A percentile compares a stretch with the other conserved stretches of the same genome.
Evolutionary conservation across 306 rosid species (phyloP).

Genomic region (Senna siamea): DNA sequence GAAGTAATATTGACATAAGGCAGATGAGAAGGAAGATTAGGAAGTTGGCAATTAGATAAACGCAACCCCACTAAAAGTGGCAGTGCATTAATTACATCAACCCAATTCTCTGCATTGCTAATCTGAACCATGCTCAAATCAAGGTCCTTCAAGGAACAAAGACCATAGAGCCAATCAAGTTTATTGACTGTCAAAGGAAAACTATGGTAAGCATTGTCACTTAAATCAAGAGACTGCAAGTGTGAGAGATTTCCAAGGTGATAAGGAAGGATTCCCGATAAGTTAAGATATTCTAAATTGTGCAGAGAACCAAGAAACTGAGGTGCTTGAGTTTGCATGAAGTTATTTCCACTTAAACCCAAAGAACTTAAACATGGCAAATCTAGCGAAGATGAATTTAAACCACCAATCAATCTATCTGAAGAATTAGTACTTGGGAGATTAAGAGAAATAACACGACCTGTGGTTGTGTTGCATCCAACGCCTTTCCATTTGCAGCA

Average conservation of each 20-base stretch:
- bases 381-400: constrained; percentile 24
- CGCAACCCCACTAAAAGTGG: constrained; percentile 9
- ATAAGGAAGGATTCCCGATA: constrained; percentile 32
- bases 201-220: too few relatives aligned
- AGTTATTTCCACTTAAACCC: constrained; percentile 36
- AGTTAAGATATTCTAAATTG: constrained; percentile 31
- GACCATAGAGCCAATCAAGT: too few relatives aligned
- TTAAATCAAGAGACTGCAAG: constrained; percentile 35
- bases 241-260: constrained; percentile 34
- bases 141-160: not conserved
- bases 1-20: not conserved
- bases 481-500: constrained; percentile 44
- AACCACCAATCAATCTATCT: not conserved
- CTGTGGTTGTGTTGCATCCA: constrained; percentile 35
- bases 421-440: not conserved
- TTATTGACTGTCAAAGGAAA: too few relatives aligned
- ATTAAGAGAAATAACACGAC: constrained; percentile 43
- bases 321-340: constrained; percentile 14
- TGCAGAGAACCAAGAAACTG: constrained; percentile 24
- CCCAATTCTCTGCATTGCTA: constrained; percentile 13
- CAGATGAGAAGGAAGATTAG: not conserved
- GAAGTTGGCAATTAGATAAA: constrained; percentile 20
- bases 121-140: constrained; percentile 31
- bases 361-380: constrained; percentile 32
- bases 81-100: constrained; percentile 14